These are phyloP conservation scores for Pseudocercospora crystallina DNA, from an alignment of 2,329 filamentous ascomycete species.

Conservation along the genomic window DNA sequence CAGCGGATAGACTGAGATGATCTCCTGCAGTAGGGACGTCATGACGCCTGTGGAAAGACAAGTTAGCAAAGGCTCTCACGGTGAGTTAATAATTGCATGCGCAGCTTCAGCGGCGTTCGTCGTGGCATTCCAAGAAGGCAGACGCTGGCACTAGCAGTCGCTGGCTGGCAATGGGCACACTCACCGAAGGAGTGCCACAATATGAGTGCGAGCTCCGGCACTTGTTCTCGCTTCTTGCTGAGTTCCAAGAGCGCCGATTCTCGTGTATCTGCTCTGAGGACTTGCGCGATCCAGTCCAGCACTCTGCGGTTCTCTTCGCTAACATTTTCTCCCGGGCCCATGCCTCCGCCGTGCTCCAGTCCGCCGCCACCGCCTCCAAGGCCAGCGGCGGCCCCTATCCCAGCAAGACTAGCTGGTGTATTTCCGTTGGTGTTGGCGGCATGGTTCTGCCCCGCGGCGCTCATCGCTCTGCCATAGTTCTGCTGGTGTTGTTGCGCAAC, in stretches of 20 bases:
- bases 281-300: slow-evolving; percentile 88
- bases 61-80: slow-evolving; percentile 3
- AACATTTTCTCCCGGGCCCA: slow-evolving; percentile 34
- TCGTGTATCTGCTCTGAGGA: slow-evolving; percentile 81
- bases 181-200: slow-evolving; percentile 98
- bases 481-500: slow-evolving; percentile 41
- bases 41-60: slow-evolving; percentile 71
- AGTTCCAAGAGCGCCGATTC: slow-evolving; percentile 91
- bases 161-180: slow-evolving; percentile 30
- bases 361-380: slow-evolving; percentile 18
- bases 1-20: slow-evolving; percentile 96
- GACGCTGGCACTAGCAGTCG: no score
- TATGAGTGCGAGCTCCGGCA: slow-evolving; percentile 91
- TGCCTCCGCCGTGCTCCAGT: slow-evolving; percentile 31
- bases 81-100: neutral
- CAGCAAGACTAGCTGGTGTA: slow-evolving; percentile 5
- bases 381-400: slow-evolving; percentile 18
- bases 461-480: slow-evolving; percentile 31
- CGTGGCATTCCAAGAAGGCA: no score
- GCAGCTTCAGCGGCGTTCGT: no score
- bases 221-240: slow-evolving; percentile 98
- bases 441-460: slow-evolving; percentile 37
- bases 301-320: slow-evolving; percentile 86
- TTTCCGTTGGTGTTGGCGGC: slow-evolving; percentile 34
- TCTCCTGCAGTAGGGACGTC: slow-evolving; percentile 95